Evolutionary conservation across 305 asterid genomes (phyloP), one percentile per base, ranked within the genome.

Genomic region (Ajuga reptans): DNA sequence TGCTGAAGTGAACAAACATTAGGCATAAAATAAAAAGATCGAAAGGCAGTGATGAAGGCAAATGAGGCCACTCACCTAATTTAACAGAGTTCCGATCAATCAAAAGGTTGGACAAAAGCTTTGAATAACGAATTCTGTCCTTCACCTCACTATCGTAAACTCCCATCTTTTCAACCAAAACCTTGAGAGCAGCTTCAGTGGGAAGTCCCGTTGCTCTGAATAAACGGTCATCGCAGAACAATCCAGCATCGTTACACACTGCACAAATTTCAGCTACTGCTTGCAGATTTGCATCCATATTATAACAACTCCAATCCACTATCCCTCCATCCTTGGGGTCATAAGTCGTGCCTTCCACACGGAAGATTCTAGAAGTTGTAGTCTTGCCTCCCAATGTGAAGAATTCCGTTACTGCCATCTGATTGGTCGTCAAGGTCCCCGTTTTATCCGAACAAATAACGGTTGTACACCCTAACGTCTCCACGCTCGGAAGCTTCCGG

Each of bases 131-230:
- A 41, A 82, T 79, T 63, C 72, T 83, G 62, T 77, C 81, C 80
- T 84, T 89, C 31, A 80, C 85, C 66, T 82, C 86, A 57, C 45
- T 58, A 71, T 87, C 83, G 10, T 88, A 86, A 76, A 88, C 85
- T 69, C 95, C 97, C 95, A 89, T 92, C 81, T 89, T 92, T 75
- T 92, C 98, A 59, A 88, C 98, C 84, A 89, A 78, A 72, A 92
- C 98, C 83, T 88, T 89, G 5, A 92, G 96, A 75, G 98, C 98
- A 47, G 98, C 98, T 76, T 92, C 98, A 49, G 97, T 92, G 9
- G 98, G 97, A 75, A 92, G 64, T 51, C 98, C 98, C 5, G 89
- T 88, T 52, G 88, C 92, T 79, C 87, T 82, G 73, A 84, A 85
- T 46, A 81, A 74, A 46, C 86, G 91, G 11, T 87, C 91, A 76